Evolutionary conservation across 768 basidiomycete species (phyloP), one percentile per base, ranked within the genome.

Genomic region (Psilocybe cubensis): DNA sequence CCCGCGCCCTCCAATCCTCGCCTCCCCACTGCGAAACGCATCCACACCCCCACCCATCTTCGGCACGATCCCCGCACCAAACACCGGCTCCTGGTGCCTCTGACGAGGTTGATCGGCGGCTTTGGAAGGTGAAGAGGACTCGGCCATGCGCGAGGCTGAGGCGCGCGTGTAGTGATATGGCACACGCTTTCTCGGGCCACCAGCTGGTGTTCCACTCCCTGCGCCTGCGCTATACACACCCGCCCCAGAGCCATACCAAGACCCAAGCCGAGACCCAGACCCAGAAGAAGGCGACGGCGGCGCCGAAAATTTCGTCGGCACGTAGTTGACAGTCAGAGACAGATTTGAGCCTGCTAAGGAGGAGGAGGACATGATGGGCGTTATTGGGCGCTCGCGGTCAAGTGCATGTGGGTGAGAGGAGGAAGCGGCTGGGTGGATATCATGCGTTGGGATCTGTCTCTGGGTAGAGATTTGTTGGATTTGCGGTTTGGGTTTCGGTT

Each of bases 1-100:
- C 54, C 66, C 50, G 41, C 53, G 48, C 72, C 70, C 63, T 72
- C 74, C 73, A 76, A 87, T 88, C 31, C 86, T 71, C 1, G 74
- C 60, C 59, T 84, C 85, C 23, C 81, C 78, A 31, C 72, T 76
- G 29, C 76, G 73, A 58, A 86, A 87, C 3, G 89, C 91, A 61
- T 89, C 86, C n/a, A 88, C 76, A 0, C 89, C 89, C 10, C 89
- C 89, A 38, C 90, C 89, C 52, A 76, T 82, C 72, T 88, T 89
- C 10, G 83, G 85, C 24, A 83, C 60, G 24, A 68, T 62, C 2
- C 70, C 60, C 43, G 70, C 76, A 2, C 21, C 62, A 40, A 56
- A 56, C 14, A 42, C 52, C 18, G 58, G 35, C 4, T 52, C 49
- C 74, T 47, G 64, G 33, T 65, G 65, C 24, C 53, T 51, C 1